phyloP scores from a whole-genome alignment of 225 moss, liverwort and hornwort species.

The Pseudisothecium myosuroides region DNA sequence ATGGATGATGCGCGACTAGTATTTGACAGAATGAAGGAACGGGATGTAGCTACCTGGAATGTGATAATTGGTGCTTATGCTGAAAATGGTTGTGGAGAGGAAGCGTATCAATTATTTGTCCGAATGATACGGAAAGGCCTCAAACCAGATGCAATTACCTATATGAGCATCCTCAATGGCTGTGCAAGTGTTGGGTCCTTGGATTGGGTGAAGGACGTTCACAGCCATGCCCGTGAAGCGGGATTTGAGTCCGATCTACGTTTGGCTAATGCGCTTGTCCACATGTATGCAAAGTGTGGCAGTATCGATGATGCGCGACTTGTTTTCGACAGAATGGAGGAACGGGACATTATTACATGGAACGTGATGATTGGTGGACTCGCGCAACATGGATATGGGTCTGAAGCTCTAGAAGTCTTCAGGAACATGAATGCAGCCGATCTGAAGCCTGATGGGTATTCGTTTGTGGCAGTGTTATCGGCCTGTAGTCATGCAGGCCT shows the following conservation, averaged over 20 bases:
- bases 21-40: background rate
- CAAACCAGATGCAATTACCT: background rate
- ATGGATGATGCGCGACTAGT: background rate
- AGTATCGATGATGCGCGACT: background rate
- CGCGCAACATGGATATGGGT: background rate
- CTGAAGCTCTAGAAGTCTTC: background rate
- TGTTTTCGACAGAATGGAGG: background rate
- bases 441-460: background rate
- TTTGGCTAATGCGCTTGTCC: background rate
- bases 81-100: background rate
- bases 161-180: background rate
- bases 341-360: background rate
- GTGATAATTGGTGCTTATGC: background rate
- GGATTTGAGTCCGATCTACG: background rate
- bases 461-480: background rate
- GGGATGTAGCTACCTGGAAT: background rate
- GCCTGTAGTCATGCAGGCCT: background rate
- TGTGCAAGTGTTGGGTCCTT: background rate
- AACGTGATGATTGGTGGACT: background rate
- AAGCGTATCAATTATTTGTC: background rate
- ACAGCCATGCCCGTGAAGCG: background rate
- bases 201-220: background rate
- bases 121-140: background rate
- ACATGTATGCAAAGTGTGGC: background rate
- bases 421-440: background rate